Conservation (phyloP, 768 basidiomycete species). For the Chalciporus pseudorubinellus region DNA sequence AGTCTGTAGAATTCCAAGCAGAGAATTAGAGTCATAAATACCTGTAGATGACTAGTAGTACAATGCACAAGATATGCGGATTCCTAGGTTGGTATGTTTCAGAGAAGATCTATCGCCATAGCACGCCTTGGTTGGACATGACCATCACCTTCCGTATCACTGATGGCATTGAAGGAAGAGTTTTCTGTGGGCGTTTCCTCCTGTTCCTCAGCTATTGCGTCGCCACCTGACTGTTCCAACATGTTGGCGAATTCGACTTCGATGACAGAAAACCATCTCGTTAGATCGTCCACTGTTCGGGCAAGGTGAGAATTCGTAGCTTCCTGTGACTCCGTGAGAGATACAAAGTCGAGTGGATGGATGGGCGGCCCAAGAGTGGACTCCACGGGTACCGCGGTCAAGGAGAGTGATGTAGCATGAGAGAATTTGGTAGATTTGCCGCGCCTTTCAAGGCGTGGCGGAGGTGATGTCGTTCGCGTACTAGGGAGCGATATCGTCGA, state of each 20-base stretch:
- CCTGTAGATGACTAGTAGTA: conserved; percentile 19
- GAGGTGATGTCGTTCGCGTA: conserved; percentile 32
- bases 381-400: conserved; percentile 32
- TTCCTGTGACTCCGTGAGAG: conserved; percentile 51
- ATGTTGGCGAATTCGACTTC: conserved; percentile 69
- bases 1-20: conserved; percentile 13
- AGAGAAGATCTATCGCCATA: conserved; percentile 18
- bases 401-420: conserved; percentile 32
- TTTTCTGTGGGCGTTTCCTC: conserved; percentile 39
- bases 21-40: conserved; percentile 9
- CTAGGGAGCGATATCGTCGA: conserved; percentile 42
- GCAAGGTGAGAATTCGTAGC: conserved; percentile 69
- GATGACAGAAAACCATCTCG: conserved; percentile 71
- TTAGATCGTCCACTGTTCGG: conserved; percentile 69
- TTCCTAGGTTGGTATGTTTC: conserved; percentile 6
- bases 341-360: conserved; percentile 66
- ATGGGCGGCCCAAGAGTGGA: conserved; percentile 45
- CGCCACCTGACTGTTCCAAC: conserved; percentile 49
- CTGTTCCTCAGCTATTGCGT: conserved; percentile 66
- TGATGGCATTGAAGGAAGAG: conserved; percentile 8
- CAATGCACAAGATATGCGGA: conserved; percentile 5
- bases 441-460: conserved; percentile 23
- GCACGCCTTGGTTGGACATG: conserved; percentile 12
- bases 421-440: conserved; percentile 26
- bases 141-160: conserved; percentile 6